Base-by-base conservation (phyloP, 2,329 filamentous ascomycete species). In the Proliferodiscus dingleyae region DNA sequence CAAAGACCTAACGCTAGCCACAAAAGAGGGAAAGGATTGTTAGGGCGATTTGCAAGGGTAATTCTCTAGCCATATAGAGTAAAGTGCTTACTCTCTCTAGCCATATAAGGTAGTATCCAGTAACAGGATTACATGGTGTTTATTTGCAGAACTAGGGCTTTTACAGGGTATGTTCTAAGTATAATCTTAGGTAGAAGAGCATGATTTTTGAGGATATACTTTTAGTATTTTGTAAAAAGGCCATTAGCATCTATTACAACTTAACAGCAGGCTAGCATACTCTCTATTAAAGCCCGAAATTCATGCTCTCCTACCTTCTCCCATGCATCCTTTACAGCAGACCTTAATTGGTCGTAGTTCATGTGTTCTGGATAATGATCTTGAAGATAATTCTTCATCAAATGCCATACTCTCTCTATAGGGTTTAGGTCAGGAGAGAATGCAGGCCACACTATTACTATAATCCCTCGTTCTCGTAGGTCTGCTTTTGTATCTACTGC, bases 161-260 rank as follows among this genome's bases (percentile, higher is more conserved):
- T n/a, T n/a, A n/a, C n/a, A n/a, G n/a, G n/a, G n/a, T n/a, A n/a
- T n/a, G n/a, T n/a, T n/a, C n/a, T n/a, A n/a, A n/a, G n/a, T n/a
- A n/a, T n/a, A n/a, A n/a, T n/a, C n/a, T n/a, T n/a, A n/a, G n/a
- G 4, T 29, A 29, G 26, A 8, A 4, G 26, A 29, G 26, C 4
- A 8, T 8, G 9, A 29, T 29, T 29, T 29, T 29, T 29, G 4
- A 29, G 26, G 26, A 29, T 29, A 29, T 29, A 29, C 26, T 29
- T 28, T 26, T 45, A 45, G 24, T 45, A 45, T 23, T 45, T 32
- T 30, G 43, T 45, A 45, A 45, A 45, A n/a, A 33, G 21, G n/a
- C 36, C 26, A 13, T 45, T 40, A 9, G 43, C 43, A 23, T 45
- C 24, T 39, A 45, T 45, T 32, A 45, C 43, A 21, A 36, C 43